These are phyloP conservation scores for Macadamia integrifolia DNA, from an alignment of 164 flowering plant genomes.

Conservation along the genomic window DNA sequence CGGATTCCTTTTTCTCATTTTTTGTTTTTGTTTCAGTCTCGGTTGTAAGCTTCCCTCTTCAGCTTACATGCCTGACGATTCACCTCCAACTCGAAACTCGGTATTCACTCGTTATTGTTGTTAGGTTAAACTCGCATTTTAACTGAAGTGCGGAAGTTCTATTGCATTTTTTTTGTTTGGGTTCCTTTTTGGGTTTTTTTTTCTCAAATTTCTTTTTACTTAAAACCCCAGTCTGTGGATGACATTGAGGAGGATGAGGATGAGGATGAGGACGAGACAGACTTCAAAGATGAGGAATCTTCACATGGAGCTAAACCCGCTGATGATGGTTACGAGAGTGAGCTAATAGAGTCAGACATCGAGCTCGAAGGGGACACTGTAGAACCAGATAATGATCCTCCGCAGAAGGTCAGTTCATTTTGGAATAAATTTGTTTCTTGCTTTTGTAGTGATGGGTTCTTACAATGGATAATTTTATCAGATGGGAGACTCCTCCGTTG, in stretches of 20 bases:
- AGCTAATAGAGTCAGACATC: conserved; percentile 77
- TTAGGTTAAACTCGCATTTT: not conserved
- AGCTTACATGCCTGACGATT: conserved; percentile 23
- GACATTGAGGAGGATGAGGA: conserved; percentile 68
- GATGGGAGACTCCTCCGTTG: conserved; percentile 91
- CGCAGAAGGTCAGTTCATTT: conserved; percentile 56
- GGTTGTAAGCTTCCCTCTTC: conserved; percentile 67
- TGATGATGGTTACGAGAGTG: conserved; percentile 49
- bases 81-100: conserved; percentile 23
- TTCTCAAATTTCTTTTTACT: not conserved
- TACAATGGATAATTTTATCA: conserved; percentile 12
- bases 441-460: not conserved
- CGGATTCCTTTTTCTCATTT: not conserved
- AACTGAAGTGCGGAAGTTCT: not conserved
- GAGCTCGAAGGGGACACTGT: conserved; percentile 87
- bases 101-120: conserved; percentile 20
- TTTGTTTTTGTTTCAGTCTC: conserved; percentile 41
- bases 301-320: conserved; percentile 2
- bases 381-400: conserved; percentile 86
- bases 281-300: conserved; percentile 22
- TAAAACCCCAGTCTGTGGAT: conserved; percentile 39
- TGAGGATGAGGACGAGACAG: conserved; percentile 49
- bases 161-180: not conserved
- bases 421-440: not conserved
- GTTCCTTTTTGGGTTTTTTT: not conserved